Conservation (phyloP, 768 basidiomycete genomes). For the Tulasnella sp. region DNA sequence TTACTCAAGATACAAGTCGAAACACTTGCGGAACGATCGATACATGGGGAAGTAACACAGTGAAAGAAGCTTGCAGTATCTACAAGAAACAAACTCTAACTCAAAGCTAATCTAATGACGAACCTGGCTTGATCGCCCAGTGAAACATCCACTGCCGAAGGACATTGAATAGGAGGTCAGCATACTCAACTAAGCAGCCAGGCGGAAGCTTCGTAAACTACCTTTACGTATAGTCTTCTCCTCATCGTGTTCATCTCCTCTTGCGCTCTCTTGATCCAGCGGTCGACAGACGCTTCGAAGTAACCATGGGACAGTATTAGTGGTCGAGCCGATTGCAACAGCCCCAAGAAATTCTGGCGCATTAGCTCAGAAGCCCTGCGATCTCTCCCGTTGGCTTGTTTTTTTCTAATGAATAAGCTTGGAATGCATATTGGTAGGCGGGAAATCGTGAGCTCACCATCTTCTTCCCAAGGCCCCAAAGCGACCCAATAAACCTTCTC, state of each 20-base stretch:
- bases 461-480: conserved; percentile 23
- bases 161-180: background rate
- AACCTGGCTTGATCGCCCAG: background rate
- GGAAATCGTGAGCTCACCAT: conserved; percentile 2
- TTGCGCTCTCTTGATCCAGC: background rate
- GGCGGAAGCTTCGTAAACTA: background rate
- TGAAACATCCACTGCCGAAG: background rate
- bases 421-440: background rate
- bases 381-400: background rate
- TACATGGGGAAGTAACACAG: background rate
- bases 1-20: background rate
- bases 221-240: background rate
- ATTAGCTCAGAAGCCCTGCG: background rate
- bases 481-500: conserved; percentile 10
- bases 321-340: conserved; percentile 1
- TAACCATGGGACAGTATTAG: background rate
- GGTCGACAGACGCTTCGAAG: background rate
- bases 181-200: background rate
- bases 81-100: background rate
- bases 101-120: background rate
- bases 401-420: background rate
- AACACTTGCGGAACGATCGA: background rate
- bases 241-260: background rate
- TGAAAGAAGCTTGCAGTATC: background rate
- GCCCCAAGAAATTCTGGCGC: background rate